Evolutionary conservation across 768 basidiomycete species (phyloP).

Genomic region (Mycena vulgaris): DNA sequence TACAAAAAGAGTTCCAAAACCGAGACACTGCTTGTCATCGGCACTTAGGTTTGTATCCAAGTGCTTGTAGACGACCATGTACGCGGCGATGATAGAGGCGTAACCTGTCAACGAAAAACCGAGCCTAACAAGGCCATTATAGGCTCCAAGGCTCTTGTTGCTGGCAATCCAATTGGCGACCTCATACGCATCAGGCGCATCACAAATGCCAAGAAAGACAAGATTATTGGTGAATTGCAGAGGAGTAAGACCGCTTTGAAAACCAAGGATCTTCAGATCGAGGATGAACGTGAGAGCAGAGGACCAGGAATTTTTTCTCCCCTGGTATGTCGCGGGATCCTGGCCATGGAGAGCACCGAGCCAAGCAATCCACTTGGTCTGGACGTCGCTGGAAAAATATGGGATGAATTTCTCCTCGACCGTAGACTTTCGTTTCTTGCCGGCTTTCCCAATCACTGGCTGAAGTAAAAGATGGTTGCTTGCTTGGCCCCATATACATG

Average conservation of each 20-base stretch:
- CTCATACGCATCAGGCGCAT: neutral
- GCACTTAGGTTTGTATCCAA: too few relatives aligned
- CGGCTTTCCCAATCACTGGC: neutral
- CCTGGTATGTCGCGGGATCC: slow-evolving; percentile 15
- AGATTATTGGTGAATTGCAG: slow-evolving; percentile 39
- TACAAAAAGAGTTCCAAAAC: too few relatives aligned
- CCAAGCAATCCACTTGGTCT: neutral
- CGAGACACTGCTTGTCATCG: too few relatives aligned
- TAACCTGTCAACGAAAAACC: slow-evolving; percentile 17
- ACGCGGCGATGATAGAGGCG: too few relatives aligned
- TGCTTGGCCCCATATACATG: neutral
- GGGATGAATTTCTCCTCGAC: slow-evolving; percentile 17
- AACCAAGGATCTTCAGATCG: slow-evolving; percentile 1
- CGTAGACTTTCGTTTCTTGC: neutral
- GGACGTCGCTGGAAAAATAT: neutral
- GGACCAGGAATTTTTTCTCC: neutral
- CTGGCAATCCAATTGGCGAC: slow-evolving; percentile 31
- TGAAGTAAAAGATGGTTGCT: neutral
- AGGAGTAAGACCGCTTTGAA: slow-evolving; percentile 26
- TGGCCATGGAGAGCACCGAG: slow-evolving; percentile 8
- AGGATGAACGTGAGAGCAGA: slow-evolving; percentile 13
- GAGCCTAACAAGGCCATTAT: slow-evolving; percentile 21
- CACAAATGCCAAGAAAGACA: slow-evolving; percentile 16
- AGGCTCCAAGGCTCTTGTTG: slow-evolving; percentile 25
- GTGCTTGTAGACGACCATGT: too few relatives aligned